A percentile compares a stretch with the other conserved stretches of the same genome.
phyloP scores from a whole-genome alignment of 78 protist species.

The Diacronema lutheri region DNA sequence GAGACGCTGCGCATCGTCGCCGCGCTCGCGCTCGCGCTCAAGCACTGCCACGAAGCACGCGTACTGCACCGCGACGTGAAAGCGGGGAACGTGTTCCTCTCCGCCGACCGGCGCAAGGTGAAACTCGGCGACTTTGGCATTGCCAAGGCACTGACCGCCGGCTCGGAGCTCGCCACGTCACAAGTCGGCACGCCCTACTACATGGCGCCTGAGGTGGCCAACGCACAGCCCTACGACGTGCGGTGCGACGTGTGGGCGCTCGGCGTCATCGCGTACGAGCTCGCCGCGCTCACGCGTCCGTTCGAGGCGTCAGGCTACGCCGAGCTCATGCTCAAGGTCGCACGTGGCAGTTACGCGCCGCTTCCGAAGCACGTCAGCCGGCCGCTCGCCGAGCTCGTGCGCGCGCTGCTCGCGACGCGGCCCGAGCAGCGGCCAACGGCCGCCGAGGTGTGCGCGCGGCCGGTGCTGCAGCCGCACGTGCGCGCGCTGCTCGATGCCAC shows the following conservation, averaged over 20 bases:
- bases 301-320: neutral
- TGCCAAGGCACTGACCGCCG: neutral
- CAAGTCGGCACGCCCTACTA: conserved; percentile 48
- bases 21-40: neutral
- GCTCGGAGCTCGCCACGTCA: neutral
- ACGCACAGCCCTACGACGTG: conserved; percentile 18
- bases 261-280: conserved; percentile 34
- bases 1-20: too few species aligned
- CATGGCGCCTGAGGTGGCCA: conserved; percentile 34
- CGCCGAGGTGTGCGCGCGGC: too few species aligned
- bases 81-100: neutral
- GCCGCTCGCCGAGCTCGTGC: neutral
- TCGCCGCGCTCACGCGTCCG: conserved; percentile 1
- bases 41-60: neutral
- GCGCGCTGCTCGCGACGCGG: too few species aligned
- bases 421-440: too few species aligned
- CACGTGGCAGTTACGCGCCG: neutral
- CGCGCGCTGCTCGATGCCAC: too few species aligned
- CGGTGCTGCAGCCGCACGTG: too few species aligned
- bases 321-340: neutral
- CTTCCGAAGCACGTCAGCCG: neutral
- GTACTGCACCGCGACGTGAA: conserved; percentile 25
- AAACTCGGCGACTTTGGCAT: conserved; percentile 48
- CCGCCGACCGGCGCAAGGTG: neutral
- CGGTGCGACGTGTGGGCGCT: conserved; percentile 38